Evolutionary conservation across 2,329 filamentous ascomycete species (phyloP), one percentile per base, ranked within the genome.

Genomic region (Aaosphaeria pasadenensis): DNA sequence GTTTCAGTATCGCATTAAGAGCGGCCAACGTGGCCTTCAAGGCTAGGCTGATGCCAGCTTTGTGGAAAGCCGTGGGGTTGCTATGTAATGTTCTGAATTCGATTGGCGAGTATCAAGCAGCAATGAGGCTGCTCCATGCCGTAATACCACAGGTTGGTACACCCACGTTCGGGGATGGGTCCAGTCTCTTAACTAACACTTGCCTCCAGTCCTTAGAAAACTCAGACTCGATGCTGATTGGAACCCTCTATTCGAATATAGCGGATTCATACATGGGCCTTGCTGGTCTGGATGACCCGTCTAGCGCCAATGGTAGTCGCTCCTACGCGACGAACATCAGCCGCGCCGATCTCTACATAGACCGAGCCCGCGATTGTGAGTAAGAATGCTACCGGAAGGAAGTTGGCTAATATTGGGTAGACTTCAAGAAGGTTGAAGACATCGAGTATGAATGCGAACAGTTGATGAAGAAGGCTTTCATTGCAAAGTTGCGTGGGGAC

Each of bases 251-350:
- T 66, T 80, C 81, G 1, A 70, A 83, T 24, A 78, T 95, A 3
- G 88, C 83, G 0, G 90, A 96, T 64, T 86, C 88, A 0, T 82
- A 86, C 57, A 87, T 95, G 75, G 91, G 91, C 0, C 71, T 88
- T 52, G 89, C 89, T 0, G 86, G 89, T 33, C 62, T 74, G 57
- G 50, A 53, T 30, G 46, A 55, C 24, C 11, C 45, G 9, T 39
- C 48, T 11, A 52, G 44, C 7, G 50, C 55, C 6, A 36, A 46
- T 6, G 56, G 58, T 5, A 35, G 47, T 33, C 55, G 62, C 7
- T 46, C 44, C 7, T 53, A 57, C 44, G 50, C 56, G 5, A 47
- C 55, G 7, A 56, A 60, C 13, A 54, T 71, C 7, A 62, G 56
- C 11, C 62, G 59, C 17, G 67, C 67, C 1, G 66, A 68, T 43